These are phyloP conservation scores for Hypoxylon sp. DNA, from an alignment of 2,329 filamentous ascomycete species.

Conservation along the genomic window DNA sequence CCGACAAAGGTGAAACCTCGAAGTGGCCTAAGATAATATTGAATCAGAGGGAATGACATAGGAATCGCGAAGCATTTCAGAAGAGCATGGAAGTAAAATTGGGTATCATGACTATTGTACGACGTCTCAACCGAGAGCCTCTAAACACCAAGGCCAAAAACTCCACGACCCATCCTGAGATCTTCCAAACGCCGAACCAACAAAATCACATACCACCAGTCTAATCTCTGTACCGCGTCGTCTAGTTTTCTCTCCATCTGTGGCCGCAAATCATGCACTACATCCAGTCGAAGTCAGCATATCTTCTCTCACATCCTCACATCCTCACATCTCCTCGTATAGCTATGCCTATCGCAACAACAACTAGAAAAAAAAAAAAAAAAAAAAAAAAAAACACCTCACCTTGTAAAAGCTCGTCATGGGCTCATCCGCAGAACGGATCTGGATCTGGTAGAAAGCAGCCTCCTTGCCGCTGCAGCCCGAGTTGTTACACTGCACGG, in stretches of 20 bases:
- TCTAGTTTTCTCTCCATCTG: slow-evolving; percentile 76
- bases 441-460: slow-evolving; percentile 97
- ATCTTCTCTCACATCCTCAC: slow-evolving; percentile 17
- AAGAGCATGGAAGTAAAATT: slow-evolving; percentile 8
- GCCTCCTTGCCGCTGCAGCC: slow-evolving; percentile 86
- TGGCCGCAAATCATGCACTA: slow-evolving; percentile 78
- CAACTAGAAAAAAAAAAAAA: slow-evolving; percentile 4
- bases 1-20: not conserved
- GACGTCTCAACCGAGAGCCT: not conserved
- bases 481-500: slow-evolving; percentile 85
- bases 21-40: not conserved
- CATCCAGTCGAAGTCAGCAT: slow-evolving; percentile 46
- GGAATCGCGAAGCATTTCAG: not conserved
- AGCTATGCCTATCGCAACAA: not conserved
- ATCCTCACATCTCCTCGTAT: too few relatives aligned
- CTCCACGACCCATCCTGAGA: slow-evolving; percentile 5
- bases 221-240: not conserved
- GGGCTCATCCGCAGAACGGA: slow-evolving; percentile 96
- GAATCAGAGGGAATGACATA: not conserved
- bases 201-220: not conserved
- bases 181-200: slow-evolving; percentile 15
- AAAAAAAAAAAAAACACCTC: too few relatives aligned
- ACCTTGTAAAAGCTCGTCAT: slow-evolving; percentile 98
- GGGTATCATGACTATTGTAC: slow-evolving; percentile 33
- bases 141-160: slow-evolving; percentile 19